Conservation (phyloP, 768 basidiomycete species). For the Lentinula sp. region DNA sequence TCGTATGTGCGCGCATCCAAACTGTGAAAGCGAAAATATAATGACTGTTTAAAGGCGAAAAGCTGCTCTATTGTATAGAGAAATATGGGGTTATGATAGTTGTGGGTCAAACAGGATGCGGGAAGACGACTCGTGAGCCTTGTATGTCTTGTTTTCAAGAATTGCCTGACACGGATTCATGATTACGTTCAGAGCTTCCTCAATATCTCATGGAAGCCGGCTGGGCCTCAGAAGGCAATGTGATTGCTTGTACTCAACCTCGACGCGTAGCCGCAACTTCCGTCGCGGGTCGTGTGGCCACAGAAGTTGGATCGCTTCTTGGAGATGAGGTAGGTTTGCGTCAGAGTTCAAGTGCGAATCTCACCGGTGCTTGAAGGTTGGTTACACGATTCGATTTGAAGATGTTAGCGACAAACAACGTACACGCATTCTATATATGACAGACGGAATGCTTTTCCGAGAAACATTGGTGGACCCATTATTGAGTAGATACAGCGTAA, state of each 20-base stretch:
- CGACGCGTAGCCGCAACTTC: slow-evolving; percentile 92
- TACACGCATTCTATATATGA: slow-evolving; percentile 93
- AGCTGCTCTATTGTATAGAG: slow-evolving; percentile 80
- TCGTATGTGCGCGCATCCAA: slow-evolving; percentile 37
- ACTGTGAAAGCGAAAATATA: slow-evolving; percentile 1
- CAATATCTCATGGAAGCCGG: slow-evolving; percentile 92
- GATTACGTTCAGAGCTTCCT: slow-evolving; percentile 66
- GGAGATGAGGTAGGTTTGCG: slow-evolving; percentile 71
- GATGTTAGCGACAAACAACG: slow-evolving; percentile 80
- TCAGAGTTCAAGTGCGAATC: not conserved
- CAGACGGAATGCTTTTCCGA: slow-evolving; percentile 97
- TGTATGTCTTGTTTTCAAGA: slow-evolving; percentile 3
- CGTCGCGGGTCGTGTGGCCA: slow-evolving; percentile 84
- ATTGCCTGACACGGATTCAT: slow-evolving; percentile 7
- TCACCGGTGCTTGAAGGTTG: slow-evolving; percentile 57
- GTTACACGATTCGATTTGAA: slow-evolving; percentile 96
- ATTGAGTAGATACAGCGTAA: slow-evolving; percentile 86
- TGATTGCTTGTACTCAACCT: slow-evolving; percentile 92
- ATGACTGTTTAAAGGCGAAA: slow-evolving; percentile 46
- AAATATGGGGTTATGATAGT: slow-evolving; percentile 80
- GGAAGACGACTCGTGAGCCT: slow-evolving; percentile 91
- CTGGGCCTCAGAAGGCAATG: slow-evolving; percentile 79
- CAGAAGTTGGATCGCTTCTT: slow-evolving; percentile 83
- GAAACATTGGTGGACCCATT: slow-evolving; percentile 91
- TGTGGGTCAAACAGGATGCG: slow-evolving; percentile 93